Evolutionary conservation across 257 asterid genomes (phyloP).

Genomic region (Solanum chaucha): DNA sequence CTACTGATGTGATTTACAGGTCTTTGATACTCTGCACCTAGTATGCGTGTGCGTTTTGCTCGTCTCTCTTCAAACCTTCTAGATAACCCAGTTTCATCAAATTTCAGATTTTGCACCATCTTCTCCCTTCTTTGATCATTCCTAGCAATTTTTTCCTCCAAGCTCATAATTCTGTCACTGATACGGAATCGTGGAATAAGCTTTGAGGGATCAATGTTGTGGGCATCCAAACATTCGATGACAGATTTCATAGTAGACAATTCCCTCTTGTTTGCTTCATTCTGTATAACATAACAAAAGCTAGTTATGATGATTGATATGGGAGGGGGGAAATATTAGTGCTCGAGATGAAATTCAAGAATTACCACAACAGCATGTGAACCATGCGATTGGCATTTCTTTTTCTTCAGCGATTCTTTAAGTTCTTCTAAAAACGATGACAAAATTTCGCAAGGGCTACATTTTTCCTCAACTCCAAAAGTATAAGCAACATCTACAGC

Average conservation of each 20-base stretch:
- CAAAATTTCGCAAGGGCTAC: conserved; percentile 40
- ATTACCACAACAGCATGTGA: conserved; percentile 38
- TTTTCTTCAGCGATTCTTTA: conserved; percentile 37
- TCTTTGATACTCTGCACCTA: neutral
- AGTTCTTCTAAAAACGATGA: conserved; percentile 42
- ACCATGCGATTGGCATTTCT: conserved; percentile 32
- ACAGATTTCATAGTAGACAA: conserved; percentile 45
- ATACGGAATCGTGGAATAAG: conserved; percentile 77
- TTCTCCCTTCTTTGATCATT: conserved; percentile 21
- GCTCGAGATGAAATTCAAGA: neutral
- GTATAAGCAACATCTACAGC: conserved; percentile 57
- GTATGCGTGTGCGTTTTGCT: conserved; percentile 34
- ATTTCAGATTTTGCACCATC: conserved; percentile 36
- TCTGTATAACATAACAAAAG: conserved; percentile 24
- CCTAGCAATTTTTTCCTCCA: conserved; percentile 44
- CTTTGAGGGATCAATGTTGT: conserved; percentile 47
- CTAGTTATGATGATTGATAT: neutral
- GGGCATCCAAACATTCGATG: conserved; percentile 46
- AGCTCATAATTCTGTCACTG: conserved; percentile 32
- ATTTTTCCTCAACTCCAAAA: conserved; percentile 58
- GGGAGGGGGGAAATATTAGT: neutral
- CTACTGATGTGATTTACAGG: neutral
- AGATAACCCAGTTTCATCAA: conserved; percentile 27
- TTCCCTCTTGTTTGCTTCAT: conserved; percentile 58
- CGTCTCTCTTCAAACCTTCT: conserved; percentile 31